Evolutionary conservation across 257 asterid genomes (phyloP).

Genomic region (Datura wrightii): DNA sequence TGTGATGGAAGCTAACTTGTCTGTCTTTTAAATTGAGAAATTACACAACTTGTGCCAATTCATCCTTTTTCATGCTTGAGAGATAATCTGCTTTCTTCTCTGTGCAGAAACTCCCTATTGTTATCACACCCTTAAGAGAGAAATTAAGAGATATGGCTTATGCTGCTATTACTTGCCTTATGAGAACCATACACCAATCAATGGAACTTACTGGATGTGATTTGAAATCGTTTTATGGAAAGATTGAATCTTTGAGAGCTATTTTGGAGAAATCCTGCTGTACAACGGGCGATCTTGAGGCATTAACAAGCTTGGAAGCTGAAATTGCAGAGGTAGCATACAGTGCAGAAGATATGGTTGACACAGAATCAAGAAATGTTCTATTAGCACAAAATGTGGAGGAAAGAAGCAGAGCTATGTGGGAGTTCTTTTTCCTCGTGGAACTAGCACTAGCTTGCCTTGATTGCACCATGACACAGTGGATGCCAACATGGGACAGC

Average conservation of each 20-base stretch:
- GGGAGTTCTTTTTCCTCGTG: not conserved
- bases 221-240: not conserved
- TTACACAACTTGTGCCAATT: not conserved
- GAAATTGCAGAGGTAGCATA: not conserved
- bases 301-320: slow-evolving; percentile 9
- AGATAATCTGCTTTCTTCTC: not conserved
- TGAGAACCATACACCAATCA: not conserved
- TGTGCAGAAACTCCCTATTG: not conserved
- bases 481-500: not conserved
- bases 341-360: not conserved
- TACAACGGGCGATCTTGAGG: not conserved
- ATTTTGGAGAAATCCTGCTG: not conserved
- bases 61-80: not conserved
- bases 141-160: not conserved
- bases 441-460: not conserved
- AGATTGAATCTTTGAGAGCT: not conserved
- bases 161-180: not conserved
- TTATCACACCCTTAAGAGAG: not conserved
- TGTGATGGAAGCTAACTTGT: not conserved
- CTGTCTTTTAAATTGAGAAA: not conserved
- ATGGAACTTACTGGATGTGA: not conserved
- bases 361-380: not conserved
- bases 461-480: not conserved
- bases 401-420: not conserved
- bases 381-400: not conserved